phyloP scores from a whole-genome alignment of 495 filamentous ascomycete genomes.

The Cudoniella acicularis region DNA sequence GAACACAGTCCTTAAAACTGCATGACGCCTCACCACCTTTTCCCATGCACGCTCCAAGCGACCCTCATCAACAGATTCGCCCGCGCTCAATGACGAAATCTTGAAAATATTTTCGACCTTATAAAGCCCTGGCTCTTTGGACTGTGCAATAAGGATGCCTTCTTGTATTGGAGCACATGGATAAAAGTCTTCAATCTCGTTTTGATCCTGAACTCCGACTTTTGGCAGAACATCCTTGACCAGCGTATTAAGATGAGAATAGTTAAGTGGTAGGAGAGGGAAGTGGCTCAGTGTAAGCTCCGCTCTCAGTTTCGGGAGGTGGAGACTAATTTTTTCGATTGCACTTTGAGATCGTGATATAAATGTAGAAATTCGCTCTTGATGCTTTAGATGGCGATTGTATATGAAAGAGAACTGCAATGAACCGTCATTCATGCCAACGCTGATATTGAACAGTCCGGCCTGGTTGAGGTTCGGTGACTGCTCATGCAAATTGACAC shows the following conservation, averaged over 20 bases:
- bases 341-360: background rate
- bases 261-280: conserved; percentile 58
- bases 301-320: conserved; percentile 47
- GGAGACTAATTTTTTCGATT: conserved; percentile 53
- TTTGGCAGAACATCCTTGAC: conserved; percentile 41
- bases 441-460: conserved; percentile 64
- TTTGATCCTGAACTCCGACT: conserved; percentile 30
- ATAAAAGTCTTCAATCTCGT: background rate
- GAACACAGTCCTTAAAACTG: background rate
- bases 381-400: conserved; percentile 56
- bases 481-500: conserved; percentile 42
- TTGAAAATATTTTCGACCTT: background rate
- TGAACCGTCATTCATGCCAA: conserved; percentile 48
- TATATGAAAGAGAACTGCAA: conserved; percentile 61
- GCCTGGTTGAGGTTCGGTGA: conserved; percentile 40
- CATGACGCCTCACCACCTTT: background rate
- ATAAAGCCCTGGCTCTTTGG: background rate
- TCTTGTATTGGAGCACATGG: background rate
- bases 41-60: background rate
- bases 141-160: background rate
- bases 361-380: conserved; percentile 55
- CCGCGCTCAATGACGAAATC: background rate
- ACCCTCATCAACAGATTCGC: background rate
- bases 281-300: conserved; percentile 57
- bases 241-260: conserved; percentile 51